phyloP scores from a whole-genome alignment of 768 basidiomycete genomes.

The Multifurca ochricompacta region DNA sequence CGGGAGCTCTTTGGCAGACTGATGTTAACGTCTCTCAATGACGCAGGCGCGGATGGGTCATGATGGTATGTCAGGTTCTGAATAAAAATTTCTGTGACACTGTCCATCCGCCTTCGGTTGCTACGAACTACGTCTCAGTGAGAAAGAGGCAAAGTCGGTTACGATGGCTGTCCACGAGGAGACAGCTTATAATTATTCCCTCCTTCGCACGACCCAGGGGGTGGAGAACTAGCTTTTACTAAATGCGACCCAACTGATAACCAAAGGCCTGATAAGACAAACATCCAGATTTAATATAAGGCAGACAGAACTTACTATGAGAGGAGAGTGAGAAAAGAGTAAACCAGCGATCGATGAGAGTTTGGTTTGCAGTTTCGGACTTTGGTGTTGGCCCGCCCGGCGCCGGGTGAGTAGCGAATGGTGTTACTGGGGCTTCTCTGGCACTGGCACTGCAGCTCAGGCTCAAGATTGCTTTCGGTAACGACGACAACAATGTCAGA shows the following conservation, averaged over 20 bases:
- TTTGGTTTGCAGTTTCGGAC: no score
- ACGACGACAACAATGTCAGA: constrained; percentile 22
- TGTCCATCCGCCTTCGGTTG: background rate
- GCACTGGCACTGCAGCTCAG: no score
- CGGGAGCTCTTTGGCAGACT: constrained; percentile 66
- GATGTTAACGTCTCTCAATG: constrained; percentile 60
- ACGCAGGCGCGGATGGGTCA: constrained; percentile 33
- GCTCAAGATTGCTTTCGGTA: background rate
- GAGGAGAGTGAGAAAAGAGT: no score
- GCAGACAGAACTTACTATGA: no score
- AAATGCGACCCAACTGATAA: no score
- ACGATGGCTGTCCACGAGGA: background rate
- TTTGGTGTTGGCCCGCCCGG: no score
- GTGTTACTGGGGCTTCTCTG: no score
- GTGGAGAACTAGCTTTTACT: background rate
- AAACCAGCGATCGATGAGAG: no score
- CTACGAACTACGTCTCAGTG: background rate
- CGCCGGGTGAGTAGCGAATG: no score
- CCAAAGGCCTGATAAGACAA: no score
- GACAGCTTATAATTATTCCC: background rate
- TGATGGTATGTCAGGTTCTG: constrained; percentile 54
- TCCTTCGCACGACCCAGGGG: background rate
- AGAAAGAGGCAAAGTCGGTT: background rate
- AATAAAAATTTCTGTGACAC: constrained; percentile 29
- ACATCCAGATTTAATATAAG: no score